Conservation (phyloP, 2,329 filamentous ascomycete species). For the Cladosporium sp. region DNA sequence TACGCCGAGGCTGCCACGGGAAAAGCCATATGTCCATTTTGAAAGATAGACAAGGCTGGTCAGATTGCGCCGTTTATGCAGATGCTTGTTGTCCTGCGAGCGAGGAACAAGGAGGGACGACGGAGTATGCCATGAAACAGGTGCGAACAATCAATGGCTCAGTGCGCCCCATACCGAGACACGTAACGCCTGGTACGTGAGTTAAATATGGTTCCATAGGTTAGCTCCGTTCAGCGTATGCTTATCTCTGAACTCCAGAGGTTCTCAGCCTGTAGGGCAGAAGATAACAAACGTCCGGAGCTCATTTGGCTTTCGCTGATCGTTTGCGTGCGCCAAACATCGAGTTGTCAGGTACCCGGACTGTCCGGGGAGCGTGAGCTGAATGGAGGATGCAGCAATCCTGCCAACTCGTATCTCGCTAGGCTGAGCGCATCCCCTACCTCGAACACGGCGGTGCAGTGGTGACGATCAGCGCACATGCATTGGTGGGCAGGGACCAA, state of each 20-base stretch:
- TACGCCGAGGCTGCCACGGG: constrained; percentile 11
- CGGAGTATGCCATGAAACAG: constrained; percentile 13
- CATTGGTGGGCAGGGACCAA: neutral
- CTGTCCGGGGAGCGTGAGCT: neutral
- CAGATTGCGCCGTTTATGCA: neutral
- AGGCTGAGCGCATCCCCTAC: neutral
- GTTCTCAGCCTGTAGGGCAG: neutral
- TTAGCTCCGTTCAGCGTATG: neutral
- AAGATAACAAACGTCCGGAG: neutral
- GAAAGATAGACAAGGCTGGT: neutral
- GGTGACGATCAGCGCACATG: constrained; percentile 12
- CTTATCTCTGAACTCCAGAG: neutral
- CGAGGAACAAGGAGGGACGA: neutral
- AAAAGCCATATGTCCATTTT: neutral
- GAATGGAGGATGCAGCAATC: neutral
- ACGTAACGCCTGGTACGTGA: constrained; percentile 1
- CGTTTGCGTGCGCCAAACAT: neutral
- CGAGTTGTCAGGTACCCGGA: neutral
- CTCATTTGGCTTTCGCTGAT: neutral
- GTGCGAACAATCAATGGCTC: neutral
- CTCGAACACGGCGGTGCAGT: neutral
- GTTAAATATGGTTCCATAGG: neutral
- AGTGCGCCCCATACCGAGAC: constrained; percentile 8
- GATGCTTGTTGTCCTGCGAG: neutral
- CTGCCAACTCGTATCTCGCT: neutral